A percentile compares a stretch with the other conserved stretches of the same genome.
phyloP scores from a whole-genome alignment of 2,329 filamentous ascomycete species.

The Aspergillus unguis region DNA sequence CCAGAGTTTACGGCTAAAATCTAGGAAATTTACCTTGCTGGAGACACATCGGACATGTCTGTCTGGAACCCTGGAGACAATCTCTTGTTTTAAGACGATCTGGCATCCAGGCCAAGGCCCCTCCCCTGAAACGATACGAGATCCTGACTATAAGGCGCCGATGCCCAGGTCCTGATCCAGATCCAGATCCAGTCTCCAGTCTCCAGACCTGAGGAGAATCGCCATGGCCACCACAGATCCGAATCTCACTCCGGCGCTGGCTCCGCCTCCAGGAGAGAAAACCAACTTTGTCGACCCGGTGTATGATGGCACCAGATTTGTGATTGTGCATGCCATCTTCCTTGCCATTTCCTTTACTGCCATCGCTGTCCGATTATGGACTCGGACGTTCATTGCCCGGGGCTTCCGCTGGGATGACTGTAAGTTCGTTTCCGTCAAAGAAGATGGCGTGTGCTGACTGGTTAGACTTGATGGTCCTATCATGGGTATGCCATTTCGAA shows the following conservation, averaged over 20 bases:
- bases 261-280: conserved; percentile 23
- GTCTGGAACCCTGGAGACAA: neutral
- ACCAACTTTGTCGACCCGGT: conserved; percentile 29
- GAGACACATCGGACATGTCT: neutral
- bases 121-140: neutral
- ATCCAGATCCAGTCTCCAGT: too few relatives aligned
- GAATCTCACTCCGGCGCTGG: conserved; percentile 20
- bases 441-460: neutral
- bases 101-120: neutral
- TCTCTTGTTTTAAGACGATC: neutral
- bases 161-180: too few relatives aligned
- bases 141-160: neutral
- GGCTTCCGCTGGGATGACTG: conserved; percentile 28
- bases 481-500: conserved; percentile 17
- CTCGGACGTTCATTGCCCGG: conserved; percentile 24
- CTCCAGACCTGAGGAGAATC: neutral
- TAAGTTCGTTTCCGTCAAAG: conserved; percentile 12
- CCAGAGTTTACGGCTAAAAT: neutral
- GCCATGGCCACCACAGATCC: conserved; percentile 17
- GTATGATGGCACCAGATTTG: conserved; percentile 21
- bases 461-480: conserved; percentile 25
- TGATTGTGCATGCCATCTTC: conserved; percentile 29
- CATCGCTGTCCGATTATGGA: conserved; percentile 24
- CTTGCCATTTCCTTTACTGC: conserved; percentile 22
- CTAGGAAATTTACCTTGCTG: neutral